A percentile compares a stretch with the other conserved stretches of the same genome.
These are phyloP conservation scores for Mycena venus DNA, from an alignment of 768 basidiomycete species.

Conservation along the genomic window DNA sequence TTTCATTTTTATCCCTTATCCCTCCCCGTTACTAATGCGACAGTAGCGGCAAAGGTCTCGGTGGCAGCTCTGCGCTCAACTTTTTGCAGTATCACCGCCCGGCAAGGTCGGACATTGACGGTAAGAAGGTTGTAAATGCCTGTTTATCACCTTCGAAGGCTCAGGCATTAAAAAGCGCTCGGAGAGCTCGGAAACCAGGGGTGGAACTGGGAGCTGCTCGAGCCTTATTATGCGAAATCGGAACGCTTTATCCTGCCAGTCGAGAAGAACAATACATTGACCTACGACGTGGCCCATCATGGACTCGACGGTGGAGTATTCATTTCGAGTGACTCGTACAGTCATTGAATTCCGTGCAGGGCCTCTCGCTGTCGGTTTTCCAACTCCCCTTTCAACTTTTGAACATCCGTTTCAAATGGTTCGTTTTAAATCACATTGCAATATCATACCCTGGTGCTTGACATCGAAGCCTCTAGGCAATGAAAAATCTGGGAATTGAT, in stretches of 20 bases:
- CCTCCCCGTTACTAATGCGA: too few species aligned
- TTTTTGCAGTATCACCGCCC: slow-evolving; percentile 33
- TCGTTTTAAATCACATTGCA: not conserved
- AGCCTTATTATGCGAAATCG: slow-evolving; percentile 8
- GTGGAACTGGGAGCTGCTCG: slow-evolving; percentile 26
- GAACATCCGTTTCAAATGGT: slow-evolving; percentile 4
- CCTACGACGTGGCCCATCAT: not conserved
- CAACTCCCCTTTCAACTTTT: not conserved
- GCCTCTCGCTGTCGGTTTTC: not conserved
- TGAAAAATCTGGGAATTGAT: slow-evolving; percentile 9
- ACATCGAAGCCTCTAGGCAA: not conserved
- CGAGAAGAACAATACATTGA: not conserved
- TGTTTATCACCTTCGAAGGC: not conserved
- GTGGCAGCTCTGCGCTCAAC: slow-evolving; percentile 38
- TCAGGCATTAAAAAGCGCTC: not conserved
- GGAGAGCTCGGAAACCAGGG: slow-evolving; percentile 12
- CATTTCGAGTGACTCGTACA: too few species aligned
- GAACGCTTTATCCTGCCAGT: slow-evolving; percentile 8
- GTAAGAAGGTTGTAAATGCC: not conserved
- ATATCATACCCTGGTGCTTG: not conserved
- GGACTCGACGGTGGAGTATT: not conserved
- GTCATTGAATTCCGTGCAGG: not conserved
- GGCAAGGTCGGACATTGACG: slow-evolving; percentile 34
- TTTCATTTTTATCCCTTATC: too few species aligned
- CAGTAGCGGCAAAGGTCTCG: slow-evolving; percentile 37